phyloP scores from a whole-genome alignment of 306 rosid genomes.

The Pyrus pyrifolia region DNA sequence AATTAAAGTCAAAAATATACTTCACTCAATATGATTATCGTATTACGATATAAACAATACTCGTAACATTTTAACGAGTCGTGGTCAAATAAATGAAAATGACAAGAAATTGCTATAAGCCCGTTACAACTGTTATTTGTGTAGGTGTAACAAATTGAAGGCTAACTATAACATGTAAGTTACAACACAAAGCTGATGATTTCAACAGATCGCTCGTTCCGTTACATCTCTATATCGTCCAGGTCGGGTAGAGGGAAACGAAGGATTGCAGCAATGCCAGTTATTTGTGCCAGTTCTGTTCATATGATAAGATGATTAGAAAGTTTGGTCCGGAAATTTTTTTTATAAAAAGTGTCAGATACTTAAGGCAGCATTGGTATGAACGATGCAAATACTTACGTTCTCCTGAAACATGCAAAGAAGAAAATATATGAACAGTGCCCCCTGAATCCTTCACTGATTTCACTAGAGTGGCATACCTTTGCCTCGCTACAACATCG shows the following conservation, averaged over 20 bases:
- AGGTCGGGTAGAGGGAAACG: constrained; percentile 96
- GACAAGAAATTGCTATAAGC: neutral
- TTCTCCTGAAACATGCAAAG: constrained; percentile 95
- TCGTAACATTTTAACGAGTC: neutral
- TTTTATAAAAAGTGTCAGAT: neutral
- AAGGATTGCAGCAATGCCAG: constrained; percentile 84
- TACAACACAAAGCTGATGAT: neutral
- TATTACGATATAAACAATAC: neutral
- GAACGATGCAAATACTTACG: constrained; percentile 48
- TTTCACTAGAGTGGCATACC: constrained; percentile 70
- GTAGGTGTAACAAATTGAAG: neutral
- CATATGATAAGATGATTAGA: constrained; percentile 1
- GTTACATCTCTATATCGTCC: constrained; percentile 87
- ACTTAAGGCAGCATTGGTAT: neutral
- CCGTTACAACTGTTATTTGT: neutral
- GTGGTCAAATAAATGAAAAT: neutral
- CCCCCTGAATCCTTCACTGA: constrained; percentile 87
- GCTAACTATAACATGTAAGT: neutral
- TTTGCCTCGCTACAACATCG: constrained; percentile 52
- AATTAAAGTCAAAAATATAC: neutral
- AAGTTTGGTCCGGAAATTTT: neutral
- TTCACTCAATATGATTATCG: neutral
- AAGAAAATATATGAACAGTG: constrained; percentile 78
- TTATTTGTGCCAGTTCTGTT: constrained; percentile 72
- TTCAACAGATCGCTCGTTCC: neutral